Base-by-base conservation (phyloP, 495 filamentous ascomycete genomes). In the Talaromyces thailandensis region DNA sequence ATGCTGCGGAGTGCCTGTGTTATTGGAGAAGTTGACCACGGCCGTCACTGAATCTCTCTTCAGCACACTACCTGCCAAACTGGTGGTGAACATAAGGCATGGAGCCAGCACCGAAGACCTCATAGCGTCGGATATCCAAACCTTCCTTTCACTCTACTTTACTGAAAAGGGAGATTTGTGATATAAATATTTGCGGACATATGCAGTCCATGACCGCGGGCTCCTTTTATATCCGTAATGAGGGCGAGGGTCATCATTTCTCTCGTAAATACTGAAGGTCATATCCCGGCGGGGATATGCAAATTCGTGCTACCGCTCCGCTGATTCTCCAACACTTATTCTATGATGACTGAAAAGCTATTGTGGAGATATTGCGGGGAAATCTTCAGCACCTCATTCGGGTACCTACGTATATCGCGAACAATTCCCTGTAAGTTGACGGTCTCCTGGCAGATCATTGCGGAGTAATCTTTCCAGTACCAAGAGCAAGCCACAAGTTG, bases 31-130 rank as follows among this genome's bases (percentile, higher is more conserved):
- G 14, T 52, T 52, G 24, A 52, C 48, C n/a, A 24, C 18, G 18
- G 48, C 48, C 48, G 48, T 52, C 48, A 52, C 48, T 25, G 48
- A 52, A 52, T 52, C 48, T 52, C 48, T 52, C 18, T 52, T 52
- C 48, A 52, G 48, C 48, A 52, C 48, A 8, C 8, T 18, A 25
- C 48, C 48, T 52, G 48, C 48, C 48, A 52, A 52, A 18, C 48
- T 25, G 48, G 18, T 52, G 18, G 48, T 52, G 8, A 52, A 11
- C 48, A 52, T 52, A 23, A 52, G 48, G 24, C 48, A 52, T 52
- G 23, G 48, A 11, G 48, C 48, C 18, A 52, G 48, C 48, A 52
- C 48, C 8, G 48, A 52, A 14, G 48, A 23, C 48, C 48, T 52
- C 48, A 52, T 52, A 52, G 3, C 24, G 48, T 12, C 24, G 48